phyloP scores from a whole-genome alignment of 768 basidiomycete species.

The Termitomyces sp. region DNA sequence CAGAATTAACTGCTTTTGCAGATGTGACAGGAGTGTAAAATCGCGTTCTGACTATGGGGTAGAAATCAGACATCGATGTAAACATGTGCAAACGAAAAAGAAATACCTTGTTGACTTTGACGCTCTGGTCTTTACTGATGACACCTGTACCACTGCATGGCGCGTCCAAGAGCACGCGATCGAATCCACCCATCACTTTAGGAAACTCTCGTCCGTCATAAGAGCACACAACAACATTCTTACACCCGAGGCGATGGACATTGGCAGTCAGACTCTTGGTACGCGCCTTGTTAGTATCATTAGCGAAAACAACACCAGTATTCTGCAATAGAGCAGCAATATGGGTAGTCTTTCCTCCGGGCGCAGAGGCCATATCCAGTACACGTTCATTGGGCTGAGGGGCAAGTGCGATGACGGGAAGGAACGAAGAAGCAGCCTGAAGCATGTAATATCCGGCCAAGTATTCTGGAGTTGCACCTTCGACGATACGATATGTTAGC shows the following conservation, averaged over 20 bases:
- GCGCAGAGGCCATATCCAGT: slow-evolving; percentile 98
- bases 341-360: slow-evolving; percentile 97
- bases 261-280: slow-evolving; percentile 98
- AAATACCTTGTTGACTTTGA: slow-evolving; percentile 94
- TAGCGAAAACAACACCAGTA: slow-evolving; percentile 96
- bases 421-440: slow-evolving; percentile 97
- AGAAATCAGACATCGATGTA: background rate
- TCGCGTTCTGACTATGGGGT: slow-evolving; percentile 80
- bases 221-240: slow-evolving; percentile 95
- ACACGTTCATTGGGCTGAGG: slow-evolving; percentile 93
- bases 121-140: slow-evolving; percentile 95
- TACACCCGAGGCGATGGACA: slow-evolving; percentile 94
- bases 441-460: slow-evolving; percentile 99
- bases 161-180: slow-evolving; percentile 94
- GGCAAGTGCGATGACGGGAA: slow-evolving; percentile 95
- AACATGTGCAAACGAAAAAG: slow-evolving; percentile 3
- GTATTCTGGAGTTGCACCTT: slow-evolving; percentile 96
- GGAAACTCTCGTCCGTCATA: slow-evolving; percentile 98
- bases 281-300: slow-evolving; percentile 91
- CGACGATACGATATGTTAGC: background rate
- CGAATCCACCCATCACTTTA: slow-evolving; percentile 98
- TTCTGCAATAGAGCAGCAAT: slow-evolving; percentile 97
- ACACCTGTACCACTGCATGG: slow-evolving; percentile 99
- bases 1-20: slow-evolving; percentile 97
- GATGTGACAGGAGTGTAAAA: slow-evolving; percentile 92